These are phyloP conservation scores for Aureobasidium melanogenum DNA, from an alignment of 2,329 filamentous ascomycete genomes.

Conservation along the genomic window DNA sequence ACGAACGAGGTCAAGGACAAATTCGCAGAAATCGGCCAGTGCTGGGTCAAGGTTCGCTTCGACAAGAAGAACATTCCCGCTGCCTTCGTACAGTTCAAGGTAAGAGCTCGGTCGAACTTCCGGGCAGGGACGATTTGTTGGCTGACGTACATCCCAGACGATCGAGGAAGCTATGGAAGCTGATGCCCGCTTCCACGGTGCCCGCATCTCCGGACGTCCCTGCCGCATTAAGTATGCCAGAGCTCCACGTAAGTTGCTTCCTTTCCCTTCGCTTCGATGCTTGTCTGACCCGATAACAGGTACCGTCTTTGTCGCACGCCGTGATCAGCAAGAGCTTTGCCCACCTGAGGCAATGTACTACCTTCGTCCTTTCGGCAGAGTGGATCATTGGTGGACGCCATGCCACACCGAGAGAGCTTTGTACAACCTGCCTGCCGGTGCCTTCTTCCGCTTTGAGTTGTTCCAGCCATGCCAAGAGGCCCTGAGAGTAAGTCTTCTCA, in stretches of 20 bases:
- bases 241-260: conserved; percentile 44
- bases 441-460: conserved; percentile 22
- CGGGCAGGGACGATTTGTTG: conserved; percentile 17
- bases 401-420: conserved; percentile 20
- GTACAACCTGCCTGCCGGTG: conserved; percentile 23
- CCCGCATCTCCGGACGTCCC: conserved; percentile 8
- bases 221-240: conserved; percentile 53
- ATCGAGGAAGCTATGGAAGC: conserved; percentile 42
- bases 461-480: conserved; percentile 24
- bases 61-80: conserved; percentile 52
- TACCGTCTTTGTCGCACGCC: conserved; percentile 3
- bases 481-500: conserved; percentile 17
- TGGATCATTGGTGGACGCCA: conserved; percentile 19
- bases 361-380: conserved; percentile 37
- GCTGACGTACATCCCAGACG: conserved; percentile 30
- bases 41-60: conserved; percentile 56
- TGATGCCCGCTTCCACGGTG: conserved; percentile 45
- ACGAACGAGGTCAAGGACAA: conserved; percentile 43
- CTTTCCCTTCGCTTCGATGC: not conserved
- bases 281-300: conserved; percentile 1
- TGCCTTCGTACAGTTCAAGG: conserved; percentile 56
- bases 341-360: not conserved
- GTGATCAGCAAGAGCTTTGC: not conserved
- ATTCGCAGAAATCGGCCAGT: conserved; percentile 48
- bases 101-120: conserved; percentile 26